A percentile compares a stretch with the other conserved stretches of the same genome.
phyloP scores from a whole-genome alignment of 2,329 filamentous ascomycete species.

The Fusarium poae region DNA sequence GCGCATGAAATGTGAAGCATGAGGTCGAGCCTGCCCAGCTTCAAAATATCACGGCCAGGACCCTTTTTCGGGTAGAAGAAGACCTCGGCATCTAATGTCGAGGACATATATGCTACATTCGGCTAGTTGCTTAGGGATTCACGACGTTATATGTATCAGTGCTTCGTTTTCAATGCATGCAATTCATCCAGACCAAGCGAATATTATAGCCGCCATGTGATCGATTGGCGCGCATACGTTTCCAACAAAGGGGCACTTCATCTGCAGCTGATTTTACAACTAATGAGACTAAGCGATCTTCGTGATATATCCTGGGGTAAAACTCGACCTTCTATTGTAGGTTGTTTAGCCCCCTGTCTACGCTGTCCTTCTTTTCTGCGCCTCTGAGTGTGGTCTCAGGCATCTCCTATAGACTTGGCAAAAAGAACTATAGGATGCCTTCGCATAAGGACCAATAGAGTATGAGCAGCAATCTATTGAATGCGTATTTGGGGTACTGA shows the following conservation, averaged over 20 bases:
- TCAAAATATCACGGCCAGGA: not conserved
- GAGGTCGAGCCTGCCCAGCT: not conserved
- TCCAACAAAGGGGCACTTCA: not conserved
- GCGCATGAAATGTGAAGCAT: constrained; percentile 12
- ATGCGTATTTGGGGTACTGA: not conserved
- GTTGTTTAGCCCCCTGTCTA: not conserved
- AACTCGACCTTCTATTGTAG: constrained; percentile 8
- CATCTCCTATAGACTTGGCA: constrained; percentile 3
- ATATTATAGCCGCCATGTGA: not conserved
- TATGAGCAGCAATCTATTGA: not conserved
- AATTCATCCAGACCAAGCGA: not conserved
- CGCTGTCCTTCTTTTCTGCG: constrained; percentile 8
- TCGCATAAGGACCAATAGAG: constrained; percentile 1
- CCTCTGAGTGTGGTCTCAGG: constrained; percentile 5
- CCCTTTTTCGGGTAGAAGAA: constrained; percentile 12
- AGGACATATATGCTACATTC: constrained; percentile 1
- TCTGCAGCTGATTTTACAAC: not conserved
- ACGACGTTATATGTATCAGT: not conserved
- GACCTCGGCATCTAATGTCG: not conserved
- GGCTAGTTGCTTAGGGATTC: not conserved
- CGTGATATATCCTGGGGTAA: not conserved
- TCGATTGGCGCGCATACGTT: constrained; percentile 1
- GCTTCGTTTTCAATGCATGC: not conserved
- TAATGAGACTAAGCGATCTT: not conserved
- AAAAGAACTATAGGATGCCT: not conserved